Evolutionary conservation across 306 rosid genomes (phyloP).

Genomic region (Vachellia collinsii): DNA sequence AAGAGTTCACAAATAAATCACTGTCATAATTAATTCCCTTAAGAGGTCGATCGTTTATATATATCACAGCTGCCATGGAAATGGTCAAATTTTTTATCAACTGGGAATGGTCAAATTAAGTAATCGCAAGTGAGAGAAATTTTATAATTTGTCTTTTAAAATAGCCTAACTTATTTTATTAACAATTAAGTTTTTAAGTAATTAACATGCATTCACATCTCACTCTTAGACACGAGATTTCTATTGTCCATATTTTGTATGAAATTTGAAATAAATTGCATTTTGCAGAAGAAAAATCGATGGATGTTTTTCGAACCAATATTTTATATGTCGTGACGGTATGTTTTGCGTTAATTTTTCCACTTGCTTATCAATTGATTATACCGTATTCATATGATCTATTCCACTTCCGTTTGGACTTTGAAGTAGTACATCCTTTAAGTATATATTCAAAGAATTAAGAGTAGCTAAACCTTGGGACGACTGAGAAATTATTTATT

Average conservation of each 20-base stretch:
- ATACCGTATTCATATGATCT: not conserved
- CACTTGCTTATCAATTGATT: no score
- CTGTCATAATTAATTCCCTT: not conserved
- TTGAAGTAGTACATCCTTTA: not conserved
- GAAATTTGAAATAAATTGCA: no score
- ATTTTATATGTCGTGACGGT: not conserved
- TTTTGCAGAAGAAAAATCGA: not conserved
- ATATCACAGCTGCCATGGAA: not conserved
- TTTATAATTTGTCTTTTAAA: not conserved
- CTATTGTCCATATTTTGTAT: no score
- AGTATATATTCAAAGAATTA: not conserved
- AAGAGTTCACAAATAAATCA: not conserved
- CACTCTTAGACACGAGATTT: no score
- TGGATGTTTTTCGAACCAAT: not conserved
- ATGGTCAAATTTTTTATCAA: not conserved
- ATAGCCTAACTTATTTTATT: not conserved
- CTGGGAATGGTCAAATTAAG: no score
- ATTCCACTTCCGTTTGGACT: not conserved
- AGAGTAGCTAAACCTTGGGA: not conserved
- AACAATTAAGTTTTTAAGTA: no score
- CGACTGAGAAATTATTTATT: not conserved
- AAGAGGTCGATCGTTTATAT: no score
- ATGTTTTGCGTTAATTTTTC: not conserved
- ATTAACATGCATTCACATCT: not conserved
- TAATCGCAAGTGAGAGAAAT: not conserved